A percentile compares a stretch with the other conserved stretches of the same genome.
Conservation (phyloP, 768 basidiomycete genomes). For the Phaeotremella skinneri region DNA sequence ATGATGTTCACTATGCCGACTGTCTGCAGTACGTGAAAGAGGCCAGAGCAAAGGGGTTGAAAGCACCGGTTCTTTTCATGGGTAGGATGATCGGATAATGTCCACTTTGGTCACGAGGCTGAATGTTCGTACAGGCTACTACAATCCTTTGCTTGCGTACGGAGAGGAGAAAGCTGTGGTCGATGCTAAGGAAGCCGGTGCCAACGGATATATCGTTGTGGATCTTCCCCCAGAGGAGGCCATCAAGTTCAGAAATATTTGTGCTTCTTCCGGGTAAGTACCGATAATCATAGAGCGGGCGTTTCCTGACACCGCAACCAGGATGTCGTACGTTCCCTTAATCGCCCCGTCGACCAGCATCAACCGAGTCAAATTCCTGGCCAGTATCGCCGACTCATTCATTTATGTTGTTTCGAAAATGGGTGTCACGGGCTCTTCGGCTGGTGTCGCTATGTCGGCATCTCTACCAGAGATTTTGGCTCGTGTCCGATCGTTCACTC, state of each 20-base stretch:
- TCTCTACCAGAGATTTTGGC: conserved; percentile 78
- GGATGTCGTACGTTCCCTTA: conserved; percentile 90
- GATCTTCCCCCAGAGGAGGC: conserved; percentile 98
- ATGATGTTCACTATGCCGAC: conserved; percentile 71
- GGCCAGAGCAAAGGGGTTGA: conserved; percentile 77
- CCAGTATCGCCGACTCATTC: conserved; percentile 92
- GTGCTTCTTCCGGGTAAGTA: conserved; percentile 71
- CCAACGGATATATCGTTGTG: conserved; percentile 96
- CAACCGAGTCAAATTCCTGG: conserved; percentile 81
- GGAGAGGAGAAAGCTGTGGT: conserved; percentile 91
- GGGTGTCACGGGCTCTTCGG: conserved; percentile 94
- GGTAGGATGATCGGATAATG: conserved; percentile 56
- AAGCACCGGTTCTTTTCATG: conserved; percentile 86
- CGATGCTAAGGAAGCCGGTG: conserved; percentile 84
- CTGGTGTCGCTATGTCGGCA: conserved; percentile 63
- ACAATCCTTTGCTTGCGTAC: conserved; percentile 92
- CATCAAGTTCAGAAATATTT: conserved; percentile 81
- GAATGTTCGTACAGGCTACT: conserved; percentile 69
- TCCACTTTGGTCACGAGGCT: neutral
- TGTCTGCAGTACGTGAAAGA: conserved; percentile 73
- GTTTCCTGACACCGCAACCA: too few relatives aligned
- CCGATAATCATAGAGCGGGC: neutral
- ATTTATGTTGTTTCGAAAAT: conserved; percentile 99
- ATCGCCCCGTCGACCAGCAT: conserved; percentile 91
- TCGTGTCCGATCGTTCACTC: conserved; percentile 73